These are phyloP conservation scores for Chloranthus sessilifolius DNA, from an alignment of 164 flowering plant genomes.

Conservation along the genomic window DNA sequence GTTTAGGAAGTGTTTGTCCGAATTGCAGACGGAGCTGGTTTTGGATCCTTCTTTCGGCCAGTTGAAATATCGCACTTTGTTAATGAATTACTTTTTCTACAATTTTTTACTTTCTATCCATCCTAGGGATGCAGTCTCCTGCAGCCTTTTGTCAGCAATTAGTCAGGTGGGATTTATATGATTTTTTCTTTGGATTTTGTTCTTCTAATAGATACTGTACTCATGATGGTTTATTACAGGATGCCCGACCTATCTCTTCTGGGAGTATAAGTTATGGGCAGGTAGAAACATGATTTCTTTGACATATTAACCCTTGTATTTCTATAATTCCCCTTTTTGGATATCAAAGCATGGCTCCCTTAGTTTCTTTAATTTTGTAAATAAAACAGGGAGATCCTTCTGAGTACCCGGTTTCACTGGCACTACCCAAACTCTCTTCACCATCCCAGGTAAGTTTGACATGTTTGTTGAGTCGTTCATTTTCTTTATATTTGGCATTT, in stretches of 20 bases:
- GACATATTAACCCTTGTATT: background rate
- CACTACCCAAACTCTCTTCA: constrained; percentile 6
- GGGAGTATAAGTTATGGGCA: constrained; percentile 3
- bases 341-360: background rate
- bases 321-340: constrained; percentile 1
- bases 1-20: constrained; percentile 3
- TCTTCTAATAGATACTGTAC: too few species aligned
- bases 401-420: constrained; percentile 9
- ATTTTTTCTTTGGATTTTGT: background rate
- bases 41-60: constrained; percentile 5
- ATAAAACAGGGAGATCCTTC: constrained; percentile 10
- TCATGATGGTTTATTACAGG: background rate
- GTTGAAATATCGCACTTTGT: constrained; percentile 1
- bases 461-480: background rate
- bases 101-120: constrained; percentile 6
- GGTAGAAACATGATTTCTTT: constrained; percentile 1
- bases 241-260: constrained; percentile 4
- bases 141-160: constrained; percentile 1
- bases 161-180: background rate
- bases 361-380: background rate
- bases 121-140: constrained; percentile 4
- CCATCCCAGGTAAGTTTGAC: constrained; percentile 6
- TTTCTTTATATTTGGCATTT: background rate
- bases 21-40: constrained; percentile 8
- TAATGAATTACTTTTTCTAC: constrained; percentile 7